Base-by-base conservation (phyloP, 306 rosid species). In the Oemleria cerasiformis region DNA sequence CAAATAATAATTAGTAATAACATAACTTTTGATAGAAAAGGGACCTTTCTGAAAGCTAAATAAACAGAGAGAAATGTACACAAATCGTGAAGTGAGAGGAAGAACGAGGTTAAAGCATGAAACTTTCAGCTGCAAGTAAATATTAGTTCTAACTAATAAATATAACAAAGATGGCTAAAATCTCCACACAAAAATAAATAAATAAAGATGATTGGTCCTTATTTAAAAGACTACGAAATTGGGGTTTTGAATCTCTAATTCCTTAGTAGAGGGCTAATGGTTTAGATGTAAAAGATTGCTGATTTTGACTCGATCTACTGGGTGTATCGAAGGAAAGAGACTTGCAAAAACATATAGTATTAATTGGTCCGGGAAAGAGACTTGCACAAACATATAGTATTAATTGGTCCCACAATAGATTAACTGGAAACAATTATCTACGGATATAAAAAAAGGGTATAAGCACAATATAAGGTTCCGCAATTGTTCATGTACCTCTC, bases 401-500 rank as follows among this genome's bases (percentile, higher is more conserved):
- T 41, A 17, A 8, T 1, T 72, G n/a, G 11, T 15, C 16, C n/a
- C 48, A 76, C 41, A 43, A 20, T 6, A 44, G 57, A 16, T 50
- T 19, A 54, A 74, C 41, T 13, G 38, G 34, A 16, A 48, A 57
- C 30, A 36, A 51, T 45, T 10, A 13, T 39, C n/a, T 17, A 50
- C 11, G 21, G 23, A 56, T 51, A 45, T 9, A 56, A 30, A 39
- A 75, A 45, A 11, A 39, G 71, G 30, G 25, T 43, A 50, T 50
- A 70, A 56, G 48, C 11, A 12, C 23, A 47, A 8, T 20, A 36
- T 36, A 30, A 25, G 36, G 36, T 30, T 1, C 36, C 36, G 3
- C 3, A 1, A 30, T 2, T 30, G 36, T 30, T 30, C 36, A 30
- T 30, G 36, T 30, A 30, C 36, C 36, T 30, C 97, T 83, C 77